Evolutionary conservation across 2,329 filamentous ascomycete species (phyloP).

Genomic region (Microcyclospora pomicola): DNA sequence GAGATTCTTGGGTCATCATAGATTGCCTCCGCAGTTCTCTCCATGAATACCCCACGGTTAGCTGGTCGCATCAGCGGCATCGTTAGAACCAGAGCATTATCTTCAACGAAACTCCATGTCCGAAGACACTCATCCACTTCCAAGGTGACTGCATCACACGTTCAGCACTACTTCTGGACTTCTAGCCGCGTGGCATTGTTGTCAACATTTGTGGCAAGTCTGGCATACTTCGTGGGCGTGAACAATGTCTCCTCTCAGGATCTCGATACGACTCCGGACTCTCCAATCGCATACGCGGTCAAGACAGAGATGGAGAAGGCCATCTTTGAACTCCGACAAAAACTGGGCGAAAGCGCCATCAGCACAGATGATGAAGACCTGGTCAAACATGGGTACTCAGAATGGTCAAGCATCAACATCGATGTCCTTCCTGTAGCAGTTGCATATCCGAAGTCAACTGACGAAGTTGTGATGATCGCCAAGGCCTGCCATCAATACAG

Average conservation of each 20-base stretch:
- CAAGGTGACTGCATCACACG: too few relatives aligned
- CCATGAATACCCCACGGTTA: too few relatives aligned
- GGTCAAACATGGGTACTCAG: constrained; percentile 51
- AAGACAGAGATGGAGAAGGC: constrained; percentile 40
- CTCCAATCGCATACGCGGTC: constrained; percentile 30
- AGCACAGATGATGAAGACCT: constrained; percentile 52
- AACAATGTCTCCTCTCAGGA: constrained; percentile 19
- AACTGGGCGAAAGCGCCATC: constrained; percentile 45
- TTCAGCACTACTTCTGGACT: constrained; percentile 28
- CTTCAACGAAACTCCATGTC: too few relatives aligned
- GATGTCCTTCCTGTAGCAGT: constrained; percentile 50
- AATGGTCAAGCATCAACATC: constrained; percentile 57
- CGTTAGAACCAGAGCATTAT: too few relatives aligned
- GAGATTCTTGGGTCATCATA: too few relatives aligned
- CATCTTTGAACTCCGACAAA: constrained; percentile 38
- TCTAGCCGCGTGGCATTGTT: constrained; percentile 35
- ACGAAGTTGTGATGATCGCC: constrained; percentile 50
- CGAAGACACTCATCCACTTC: too few relatives aligned
- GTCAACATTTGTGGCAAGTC: constrained; percentile 35
- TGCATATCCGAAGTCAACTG: constrained; percentile 49
- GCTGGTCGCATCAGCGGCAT: too few relatives aligned
- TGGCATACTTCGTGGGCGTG: constrained; percentile 39
- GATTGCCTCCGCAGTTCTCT: too few relatives aligned
- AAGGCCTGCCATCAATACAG: constrained; percentile 64
- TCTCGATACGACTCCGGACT: constrained; percentile 12